phyloP scores from a whole-genome alignment of 257 asterid genomes.

The Linaria vulgaris region DNA sequence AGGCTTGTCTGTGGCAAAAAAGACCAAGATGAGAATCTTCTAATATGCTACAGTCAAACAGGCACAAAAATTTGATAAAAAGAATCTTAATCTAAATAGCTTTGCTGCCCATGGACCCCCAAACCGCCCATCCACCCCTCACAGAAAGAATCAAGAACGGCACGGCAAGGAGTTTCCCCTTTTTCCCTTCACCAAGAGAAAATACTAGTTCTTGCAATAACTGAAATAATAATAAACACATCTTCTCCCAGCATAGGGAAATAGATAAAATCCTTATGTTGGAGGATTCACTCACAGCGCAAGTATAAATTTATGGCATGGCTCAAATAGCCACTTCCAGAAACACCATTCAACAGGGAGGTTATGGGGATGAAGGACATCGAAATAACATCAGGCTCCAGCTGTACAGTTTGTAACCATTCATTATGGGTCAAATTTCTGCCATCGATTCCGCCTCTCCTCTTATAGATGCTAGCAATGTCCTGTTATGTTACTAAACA shows the following conservation, averaged over 20 bases:
- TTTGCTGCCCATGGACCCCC: conserved; percentile 14
- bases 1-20: conserved; percentile 75
- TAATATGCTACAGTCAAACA: neutral
- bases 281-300: conserved; percentile 72
- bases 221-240: neutral
- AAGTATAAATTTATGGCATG: conserved; percentile 94
- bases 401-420: conserved; percentile 85
- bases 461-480: conserved; percentile 66
- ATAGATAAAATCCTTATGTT: conserved; percentile 17
- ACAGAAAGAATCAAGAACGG: neutral
- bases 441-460: conserved; percentile 88
- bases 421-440: conserved; percentile 65
- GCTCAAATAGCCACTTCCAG: conserved; percentile 95
- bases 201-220: conserved; percentile 11
- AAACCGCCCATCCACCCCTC: neutral
- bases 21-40: conserved; percentile 14
- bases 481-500: conserved; percentile 54
- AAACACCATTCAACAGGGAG: conserved; percentile 84
- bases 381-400: conserved; percentile 93
- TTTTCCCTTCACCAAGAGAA: neutral
- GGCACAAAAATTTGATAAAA: neutral
- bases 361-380: conserved; percentile 95
- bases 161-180: conserved; percentile 12
- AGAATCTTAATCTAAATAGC: no score
- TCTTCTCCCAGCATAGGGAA: neutral